Evolutionary conservation across 2,329 filamentous ascomycete species (phyloP), one percentile per base, ranked within the genome.

Genomic region (Penicillium expansum): DNA sequence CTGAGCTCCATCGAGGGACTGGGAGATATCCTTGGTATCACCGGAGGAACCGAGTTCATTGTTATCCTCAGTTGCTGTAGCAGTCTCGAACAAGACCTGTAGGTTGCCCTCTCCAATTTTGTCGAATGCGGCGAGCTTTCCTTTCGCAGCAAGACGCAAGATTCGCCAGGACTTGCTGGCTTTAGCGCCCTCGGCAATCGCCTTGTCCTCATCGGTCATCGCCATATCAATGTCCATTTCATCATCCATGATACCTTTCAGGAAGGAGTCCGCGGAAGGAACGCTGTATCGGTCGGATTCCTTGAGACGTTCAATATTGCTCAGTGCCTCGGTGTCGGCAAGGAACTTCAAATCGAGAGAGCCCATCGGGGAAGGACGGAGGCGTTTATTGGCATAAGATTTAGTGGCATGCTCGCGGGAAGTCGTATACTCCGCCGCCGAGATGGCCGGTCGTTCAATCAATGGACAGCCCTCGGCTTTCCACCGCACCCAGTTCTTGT

Each of bases 401-500:
- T 85, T 86, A 61, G 83, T 82, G 4, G 87, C 87, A 44, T 83
- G 80, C 30, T 82, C 78, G 70, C 88, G 89, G 24, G 92, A 88
- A 52, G 86, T 82, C 38, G 86, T 74, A 71, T 92, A 93, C 45
- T 88, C 83, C 29, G 84, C 76, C 1, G 87, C 82, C 3, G 87
- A 82, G 30, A 97, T 82, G 11, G 90, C 79, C 22, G 89, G 84
- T 58, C 85, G 84, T 69, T 92, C 87, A 68, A 99, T 97, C 6
- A 88, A 84, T 24, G 91, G 91, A 71, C 94, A 99, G 64, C 88
- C 91, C 72, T 97, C 92, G 58, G 93, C 88, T 77, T 99, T 99
- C 94, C 94, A 99, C 61, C 92, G 88, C 43, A 95, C 92, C 95
- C 95, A 99, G 71, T 97, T 97, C 79, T 97, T 97, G 74, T 99